Evolutionary conservation across 352 stramenopile species (phyloP).

Genomic region (Pythium angustatum): DNA sequence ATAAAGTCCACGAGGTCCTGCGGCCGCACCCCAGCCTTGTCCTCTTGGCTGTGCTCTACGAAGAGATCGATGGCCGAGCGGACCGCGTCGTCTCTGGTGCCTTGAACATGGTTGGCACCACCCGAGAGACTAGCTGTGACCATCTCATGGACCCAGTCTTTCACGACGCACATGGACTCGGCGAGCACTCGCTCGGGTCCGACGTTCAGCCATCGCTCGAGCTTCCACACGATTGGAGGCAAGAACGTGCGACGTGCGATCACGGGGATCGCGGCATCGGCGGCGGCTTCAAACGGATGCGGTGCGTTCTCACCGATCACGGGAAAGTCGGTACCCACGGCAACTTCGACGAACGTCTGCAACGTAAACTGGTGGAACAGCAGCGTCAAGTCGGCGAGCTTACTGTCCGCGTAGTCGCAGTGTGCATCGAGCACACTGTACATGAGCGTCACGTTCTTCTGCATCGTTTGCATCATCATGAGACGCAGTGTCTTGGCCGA

Average conservation of each 20-base stretch:
- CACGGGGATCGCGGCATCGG: conserved; percentile 34
- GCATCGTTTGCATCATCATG: conserved; percentile 17
- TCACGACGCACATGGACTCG: conserved; percentile 29
- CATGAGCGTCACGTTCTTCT: conserved; percentile 5
- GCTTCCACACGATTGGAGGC: conserved; percentile 50
- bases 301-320: conserved; percentile 33
- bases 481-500: conserved; percentile 26
- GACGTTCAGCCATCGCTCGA: conserved; percentile 43
- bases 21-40: conserved; percentile 26
- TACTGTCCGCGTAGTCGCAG: not conserved
- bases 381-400: conserved; percentile 27
- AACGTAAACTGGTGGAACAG: conserved; percentile 52
- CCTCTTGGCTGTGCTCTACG: conserved; percentile 14
- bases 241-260: conserved; percentile 44
- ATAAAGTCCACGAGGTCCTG: conserved; percentile 72
- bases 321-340: conserved; percentile 50
- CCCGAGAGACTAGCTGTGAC: conserved; percentile 28
- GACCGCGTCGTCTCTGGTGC: not conserved
- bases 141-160: conserved; percentile 42
- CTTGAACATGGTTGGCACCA: not conserved
- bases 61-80: conserved; percentile 24
- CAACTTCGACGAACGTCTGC: conserved; percentile 54
- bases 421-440: not conserved
- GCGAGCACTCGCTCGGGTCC: conserved; percentile 38
- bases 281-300: conserved; percentile 47